Conservation (phyloP, 129 eudicot genomes). For the Kitagawia praeruptora region DNA sequence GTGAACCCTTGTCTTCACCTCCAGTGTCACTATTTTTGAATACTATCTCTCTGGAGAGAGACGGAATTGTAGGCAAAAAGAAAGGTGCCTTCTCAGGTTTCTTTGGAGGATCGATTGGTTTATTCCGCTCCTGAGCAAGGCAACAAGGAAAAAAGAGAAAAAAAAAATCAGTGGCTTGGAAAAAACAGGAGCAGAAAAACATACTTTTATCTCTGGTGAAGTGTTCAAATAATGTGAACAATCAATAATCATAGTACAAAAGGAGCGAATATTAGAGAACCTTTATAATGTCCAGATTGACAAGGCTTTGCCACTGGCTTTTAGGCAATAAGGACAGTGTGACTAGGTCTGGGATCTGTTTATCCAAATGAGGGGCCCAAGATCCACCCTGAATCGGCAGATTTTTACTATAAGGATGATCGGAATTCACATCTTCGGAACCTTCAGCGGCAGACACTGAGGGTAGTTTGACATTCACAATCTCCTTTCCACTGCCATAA, state of each 20-base stretch:
- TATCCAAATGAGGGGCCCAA: conserved; percentile 14
- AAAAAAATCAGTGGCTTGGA: background rate
- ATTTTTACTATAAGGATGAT: conserved; percentile 19
- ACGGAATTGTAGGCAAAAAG: conserved; percentile 83
- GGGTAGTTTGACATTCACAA: conserved; percentile 67
- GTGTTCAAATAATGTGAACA: background rate
- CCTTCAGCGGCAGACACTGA: conserved; percentile 51
- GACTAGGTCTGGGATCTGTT: conserved; percentile 80
- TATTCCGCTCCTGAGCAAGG: conserved; percentile 59
- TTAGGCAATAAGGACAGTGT: conserved; percentile 87
- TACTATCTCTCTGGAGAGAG: conserved; percentile 79
- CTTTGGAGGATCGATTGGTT: conserved; percentile 93
- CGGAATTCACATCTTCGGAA: conserved; percentile 29
- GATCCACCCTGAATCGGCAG: conserved; percentile 20
- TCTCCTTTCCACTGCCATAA: conserved; percentile 82
- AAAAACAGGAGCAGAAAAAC: background rate
- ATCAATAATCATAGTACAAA: background rate
- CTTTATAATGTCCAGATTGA: conserved; percentile 85
- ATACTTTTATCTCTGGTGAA: background rate
- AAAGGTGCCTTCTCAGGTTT: conserved; percentile 91
- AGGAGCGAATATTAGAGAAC: conserved; percentile 18
- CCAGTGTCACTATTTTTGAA: conserved; percentile 40
- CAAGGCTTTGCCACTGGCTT: conserved; percentile 98
- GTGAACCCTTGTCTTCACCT: conserved; percentile 34
- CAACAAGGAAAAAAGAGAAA: background rate